These are phyloP conservation scores for Backusella tuberculispora DNA, from an alignment of 192 early-diverging fungal genomes.

Conservation along the genomic window DNA sequence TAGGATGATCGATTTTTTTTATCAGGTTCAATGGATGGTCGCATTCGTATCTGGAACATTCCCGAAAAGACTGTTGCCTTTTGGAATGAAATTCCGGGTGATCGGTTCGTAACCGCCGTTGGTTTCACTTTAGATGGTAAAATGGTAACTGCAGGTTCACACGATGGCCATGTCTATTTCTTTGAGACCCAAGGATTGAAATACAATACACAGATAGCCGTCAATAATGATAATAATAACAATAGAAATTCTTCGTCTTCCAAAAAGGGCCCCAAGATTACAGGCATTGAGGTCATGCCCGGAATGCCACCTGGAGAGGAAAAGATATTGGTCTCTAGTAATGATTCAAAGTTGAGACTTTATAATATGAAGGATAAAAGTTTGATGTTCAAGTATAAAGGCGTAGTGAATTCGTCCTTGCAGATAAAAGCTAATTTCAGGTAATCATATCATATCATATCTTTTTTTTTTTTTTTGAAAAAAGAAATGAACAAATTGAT, in stretches of 20 bases:
- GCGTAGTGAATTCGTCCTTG: slow-evolving; percentile 64
- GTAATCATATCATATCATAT: slow-evolving; percentile 13
- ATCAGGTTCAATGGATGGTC: slow-evolving; percentile 75
- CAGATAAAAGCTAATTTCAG: slow-evolving; percentile 74
- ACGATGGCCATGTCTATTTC: slow-evolving; percentile 75
- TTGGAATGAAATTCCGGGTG: slow-evolving; percentile 73
- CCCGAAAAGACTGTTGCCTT: slow-evolving; percentile 67
- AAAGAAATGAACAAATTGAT: slow-evolving; percentile 2
- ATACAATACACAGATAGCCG: slow-evolving; percentile 83
- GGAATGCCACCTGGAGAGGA: slow-evolving; percentile 57
- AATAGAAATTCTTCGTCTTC: slow-evolving; percentile 48
- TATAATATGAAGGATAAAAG: slow-evolving; percentile 74
- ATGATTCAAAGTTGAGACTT: slow-evolving; percentile 79
- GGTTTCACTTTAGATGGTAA: slow-evolving; percentile 71
- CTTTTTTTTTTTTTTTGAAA: too few species aligned
- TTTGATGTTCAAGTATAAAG: slow-evolving; percentile 77
- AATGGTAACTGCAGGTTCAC: slow-evolving; percentile 71
- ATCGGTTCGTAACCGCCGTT: slow-evolving; percentile 76
- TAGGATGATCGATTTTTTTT: slow-evolving; percentile 47
- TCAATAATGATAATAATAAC: slow-evolving; percentile 25
- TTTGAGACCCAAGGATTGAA: slow-evolving; percentile 74
- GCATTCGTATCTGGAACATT: slow-evolving; percentile 80
- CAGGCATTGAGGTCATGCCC: slow-evolving; percentile 71
- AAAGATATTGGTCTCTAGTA: slow-evolving; percentile 69
- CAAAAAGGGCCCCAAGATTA: slow-evolving; percentile 71